Percentiles rank a stretch among this genome's conserved stretches.
phyloP scores from a whole-genome alignment of 2,329 filamentous ascomycete genomes.

The Ramichloridium luteum region DNA sequence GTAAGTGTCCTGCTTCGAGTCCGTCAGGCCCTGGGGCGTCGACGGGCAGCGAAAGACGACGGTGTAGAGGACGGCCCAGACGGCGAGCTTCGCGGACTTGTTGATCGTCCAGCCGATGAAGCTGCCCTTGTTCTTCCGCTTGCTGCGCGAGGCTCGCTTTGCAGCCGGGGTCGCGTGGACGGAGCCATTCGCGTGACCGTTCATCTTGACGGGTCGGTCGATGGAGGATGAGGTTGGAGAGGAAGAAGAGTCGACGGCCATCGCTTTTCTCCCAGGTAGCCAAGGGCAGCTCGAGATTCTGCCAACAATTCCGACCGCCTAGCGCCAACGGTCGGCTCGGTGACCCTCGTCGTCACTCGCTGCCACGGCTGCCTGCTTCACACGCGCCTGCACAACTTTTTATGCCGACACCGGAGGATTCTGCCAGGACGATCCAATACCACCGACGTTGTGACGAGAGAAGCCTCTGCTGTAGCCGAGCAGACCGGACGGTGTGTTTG shows the following conservation, averaged over 20 bases:
- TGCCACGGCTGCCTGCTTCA: too few relatives aligned
- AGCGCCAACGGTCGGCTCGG: neutral
- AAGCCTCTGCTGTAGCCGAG: too few relatives aligned
- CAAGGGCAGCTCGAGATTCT: neutral
- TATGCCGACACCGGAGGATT: too few relatives aligned
- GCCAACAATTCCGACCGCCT: neutral
- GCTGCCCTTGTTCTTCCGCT: slow-evolving; percentile 10
- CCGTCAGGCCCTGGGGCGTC: slow-evolving; percentile 52
- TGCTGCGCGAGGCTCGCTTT: slow-evolving; percentile 7
- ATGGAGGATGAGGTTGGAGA: neutral
- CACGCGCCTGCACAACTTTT: too few relatives aligned
- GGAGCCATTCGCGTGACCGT: slow-evolving; percentile 12
- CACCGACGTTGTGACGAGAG: too few relatives aligned
- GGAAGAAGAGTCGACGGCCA: neutral
- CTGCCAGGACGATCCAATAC: too few relatives aligned
- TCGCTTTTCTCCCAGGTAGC: neutral
- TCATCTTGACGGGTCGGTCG: slow-evolving; percentile 7
- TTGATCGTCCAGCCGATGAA: slow-evolving; percentile 16
- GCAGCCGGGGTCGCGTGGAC: slow-evolving; percentile 6
- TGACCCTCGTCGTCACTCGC: neutral
- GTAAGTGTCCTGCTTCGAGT: slow-evolving; percentile 51
- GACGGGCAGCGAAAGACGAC: slow-evolving; percentile 73
- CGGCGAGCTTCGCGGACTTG: slow-evolving; percentile 44
- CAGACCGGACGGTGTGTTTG: too few relatives aligned
- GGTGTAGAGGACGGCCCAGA: slow-evolving; percentile 78